These are phyloP conservation scores for Eimeria mitis DNA, from an alignment of 169 alveolate species.

Conservation along the genomic window DNA sequence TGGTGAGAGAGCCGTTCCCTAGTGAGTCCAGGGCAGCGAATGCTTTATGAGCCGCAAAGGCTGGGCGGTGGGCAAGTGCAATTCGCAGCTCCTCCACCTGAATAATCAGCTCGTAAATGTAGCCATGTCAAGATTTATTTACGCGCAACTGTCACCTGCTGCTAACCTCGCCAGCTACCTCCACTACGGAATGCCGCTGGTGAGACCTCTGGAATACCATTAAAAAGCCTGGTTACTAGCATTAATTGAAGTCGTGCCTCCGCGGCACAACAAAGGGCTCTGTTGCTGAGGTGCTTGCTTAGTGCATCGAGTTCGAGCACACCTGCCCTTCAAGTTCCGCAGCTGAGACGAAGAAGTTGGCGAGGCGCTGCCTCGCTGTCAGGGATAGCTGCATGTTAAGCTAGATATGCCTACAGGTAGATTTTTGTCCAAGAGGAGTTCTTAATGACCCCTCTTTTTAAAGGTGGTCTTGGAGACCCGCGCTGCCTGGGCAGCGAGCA, in stretches of 20 bases:
- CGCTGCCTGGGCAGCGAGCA: slow-evolving; percentile 64
- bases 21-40: slow-evolving; percentile 39
- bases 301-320: slow-evolving; percentile 31
- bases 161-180: background rate
- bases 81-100: slow-evolving; percentile 71
- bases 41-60: slow-evolving; percentile 64
- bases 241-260: background rate
- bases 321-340: slow-evolving; percentile 71
- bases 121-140: background rate
- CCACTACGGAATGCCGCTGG: background rate
- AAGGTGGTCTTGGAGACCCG: slow-evolving; percentile 4
- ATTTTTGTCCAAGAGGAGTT: background rate
- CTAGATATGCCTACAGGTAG: background rate
- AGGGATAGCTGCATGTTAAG: slow-evolving; percentile 55
- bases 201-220: background rate
- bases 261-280: background rate
- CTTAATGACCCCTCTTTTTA: background rate
- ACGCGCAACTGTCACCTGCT: background rate
- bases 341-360: slow-evolving; percentile 59
- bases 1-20: slow-evolving; percentile 67
- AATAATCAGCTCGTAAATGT: slow-evolving; percentile 9
- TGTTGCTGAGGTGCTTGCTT: background rate
- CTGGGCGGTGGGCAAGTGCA: slow-evolving; percentile 65
- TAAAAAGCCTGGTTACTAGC: background rate
- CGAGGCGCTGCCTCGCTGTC: slow-evolving; percentile 75